Percentiles rank a stretch among this genome's conserved stretches.
Conservation (phyloP, 306 rosid species). For the Quercus aquifolioides region DNA sequence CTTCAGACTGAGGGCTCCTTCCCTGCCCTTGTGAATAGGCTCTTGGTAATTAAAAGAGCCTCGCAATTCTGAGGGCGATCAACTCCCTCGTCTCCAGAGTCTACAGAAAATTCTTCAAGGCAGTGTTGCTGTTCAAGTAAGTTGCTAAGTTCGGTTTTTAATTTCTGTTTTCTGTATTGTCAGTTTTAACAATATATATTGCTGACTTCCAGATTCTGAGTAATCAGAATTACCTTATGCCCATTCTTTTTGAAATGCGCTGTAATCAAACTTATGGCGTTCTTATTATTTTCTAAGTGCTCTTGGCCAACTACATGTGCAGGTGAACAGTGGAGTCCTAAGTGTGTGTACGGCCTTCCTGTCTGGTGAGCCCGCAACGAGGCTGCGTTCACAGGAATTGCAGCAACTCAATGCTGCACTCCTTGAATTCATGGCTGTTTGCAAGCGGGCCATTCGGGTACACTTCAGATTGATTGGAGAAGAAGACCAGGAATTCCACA, state of each 20-base stretch:
- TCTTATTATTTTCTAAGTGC: constrained; percentile 1
- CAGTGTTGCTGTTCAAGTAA: constrained; percentile 96
- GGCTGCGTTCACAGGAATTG: constrained; percentile 89
- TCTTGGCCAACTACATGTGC: constrained; percentile 22
- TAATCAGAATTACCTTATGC: not conserved
- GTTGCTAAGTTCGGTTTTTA: constrained; percentile 1
- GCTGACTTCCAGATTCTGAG: not conserved
- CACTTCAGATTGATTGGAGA: constrained; percentile 93
- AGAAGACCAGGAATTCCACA: constrained; percentile 98
- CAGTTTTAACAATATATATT: not conserved
- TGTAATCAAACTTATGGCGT: not conserved
- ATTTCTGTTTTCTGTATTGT: not conserved
- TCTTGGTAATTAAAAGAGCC: constrained; percentile 91
- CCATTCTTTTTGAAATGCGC: not conserved
- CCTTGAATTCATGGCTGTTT: constrained; percentile 98
- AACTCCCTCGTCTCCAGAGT: constrained; percentile 93
- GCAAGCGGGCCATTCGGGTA: constrained; percentile 96
- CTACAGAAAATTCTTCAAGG: constrained; percentile 98
- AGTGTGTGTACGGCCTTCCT: constrained; percentile 98
- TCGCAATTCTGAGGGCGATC: constrained; percentile 97
- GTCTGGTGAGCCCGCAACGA: constrained; percentile 94
- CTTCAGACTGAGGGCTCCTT: constrained; percentile 96
- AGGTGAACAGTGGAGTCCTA: constrained; percentile 96
- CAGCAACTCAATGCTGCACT: constrained; percentile 98
- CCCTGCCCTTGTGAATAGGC: constrained; percentile 96